phyloP scores from a whole-genome alignment of 257 asterid genomes.

The Solanum gracilifrons region DNA sequence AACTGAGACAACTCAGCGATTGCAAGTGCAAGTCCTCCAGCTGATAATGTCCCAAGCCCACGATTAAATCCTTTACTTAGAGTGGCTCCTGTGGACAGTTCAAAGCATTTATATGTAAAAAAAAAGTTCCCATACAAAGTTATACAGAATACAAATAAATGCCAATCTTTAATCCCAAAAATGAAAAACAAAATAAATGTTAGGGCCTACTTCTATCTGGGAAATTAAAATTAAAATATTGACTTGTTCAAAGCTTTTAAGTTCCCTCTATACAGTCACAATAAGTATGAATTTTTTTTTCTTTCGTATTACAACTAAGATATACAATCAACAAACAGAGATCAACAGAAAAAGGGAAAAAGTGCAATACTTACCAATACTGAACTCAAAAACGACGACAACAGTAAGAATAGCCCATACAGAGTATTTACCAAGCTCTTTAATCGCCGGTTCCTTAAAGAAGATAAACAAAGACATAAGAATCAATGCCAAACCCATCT shows the following conservation, averaged over 20 bases:
- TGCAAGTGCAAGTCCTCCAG: constrained; percentile 75
- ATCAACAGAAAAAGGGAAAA: neutral
- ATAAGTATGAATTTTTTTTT: neutral
- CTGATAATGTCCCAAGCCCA: constrained; percentile 77
- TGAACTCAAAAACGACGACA: constrained; percentile 72
- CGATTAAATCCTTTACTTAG: constrained; percentile 87
- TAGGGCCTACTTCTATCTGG: neutral
- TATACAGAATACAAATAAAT: neutral
- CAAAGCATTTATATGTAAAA: neutral
- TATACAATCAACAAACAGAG: neutral
- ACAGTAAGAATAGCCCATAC: constrained; percentile 79
- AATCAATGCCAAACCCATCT: constrained; percentile 60
- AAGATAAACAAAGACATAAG: constrained; percentile 50
- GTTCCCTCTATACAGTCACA: neutral
- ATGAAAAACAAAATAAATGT: neutral
- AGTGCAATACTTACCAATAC: constrained; percentile 37
- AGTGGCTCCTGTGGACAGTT: constrained; percentile 57
- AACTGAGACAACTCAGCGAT: constrained; percentile 54
- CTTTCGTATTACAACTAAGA: neutral
- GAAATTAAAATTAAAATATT: neutral
- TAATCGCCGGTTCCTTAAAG: constrained; percentile 42
- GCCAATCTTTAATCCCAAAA: neutral
- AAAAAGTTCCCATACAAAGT: neutral
- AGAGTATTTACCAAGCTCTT: constrained; percentile 38
- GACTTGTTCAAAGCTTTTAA: neutral